phyloP scores from a whole-genome alignment of 1,284 basidiomycete species.

The Moesziomyces sp. region DNA sequence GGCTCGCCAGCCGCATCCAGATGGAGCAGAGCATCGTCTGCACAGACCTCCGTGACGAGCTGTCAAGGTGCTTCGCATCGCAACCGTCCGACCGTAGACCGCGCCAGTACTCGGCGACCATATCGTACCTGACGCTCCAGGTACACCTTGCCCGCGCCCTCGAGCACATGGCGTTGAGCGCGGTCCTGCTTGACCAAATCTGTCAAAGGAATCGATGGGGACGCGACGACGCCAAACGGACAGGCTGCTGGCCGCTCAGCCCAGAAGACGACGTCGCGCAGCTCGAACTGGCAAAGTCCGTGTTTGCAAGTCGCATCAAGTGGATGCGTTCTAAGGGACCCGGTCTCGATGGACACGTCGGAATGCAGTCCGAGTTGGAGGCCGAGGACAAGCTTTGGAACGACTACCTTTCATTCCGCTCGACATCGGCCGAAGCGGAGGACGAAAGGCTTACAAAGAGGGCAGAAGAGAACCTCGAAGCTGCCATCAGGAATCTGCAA shows the following conservation, averaged over 20 bases:
- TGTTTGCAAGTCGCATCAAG: constrained; percentile 31
- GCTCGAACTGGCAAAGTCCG: constrained; percentile 14
- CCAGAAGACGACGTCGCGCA: constrained; percentile 2
- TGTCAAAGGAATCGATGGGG: constrained; percentile 1
- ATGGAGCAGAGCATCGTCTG: constrained; percentile 35
- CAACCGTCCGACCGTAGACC: constrained; percentile 6
- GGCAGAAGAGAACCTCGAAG: constrained; percentile 13
- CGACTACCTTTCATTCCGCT: constrained; percentile 17
- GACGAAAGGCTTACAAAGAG: background rate
- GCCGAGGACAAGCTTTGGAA: constrained; percentile 27
- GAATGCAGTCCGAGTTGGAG: background rate
- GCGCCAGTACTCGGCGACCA: constrained; percentile 10
- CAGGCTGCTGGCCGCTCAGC: constrained; percentile 6
- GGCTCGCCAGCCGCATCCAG: constrained; percentile 45
- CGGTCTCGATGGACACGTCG: background rate
- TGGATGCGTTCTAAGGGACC: constrained; percentile 21
- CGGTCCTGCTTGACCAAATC: constrained; percentile 17
- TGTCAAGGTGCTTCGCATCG: constrained; percentile 18
- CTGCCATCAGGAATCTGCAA: constrained; percentile 12
- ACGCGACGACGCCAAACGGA: background rate
- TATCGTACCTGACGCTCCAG: constrained; percentile 32
- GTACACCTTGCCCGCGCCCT: constrained; percentile 26
- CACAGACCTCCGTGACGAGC: constrained; percentile 33
- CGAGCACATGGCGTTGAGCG: constrained; percentile 24
- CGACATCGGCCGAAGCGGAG: constrained; percentile 1